Conservation (phyloP, 805 yeast species). For the Naumovozyma castellii region DNA sequence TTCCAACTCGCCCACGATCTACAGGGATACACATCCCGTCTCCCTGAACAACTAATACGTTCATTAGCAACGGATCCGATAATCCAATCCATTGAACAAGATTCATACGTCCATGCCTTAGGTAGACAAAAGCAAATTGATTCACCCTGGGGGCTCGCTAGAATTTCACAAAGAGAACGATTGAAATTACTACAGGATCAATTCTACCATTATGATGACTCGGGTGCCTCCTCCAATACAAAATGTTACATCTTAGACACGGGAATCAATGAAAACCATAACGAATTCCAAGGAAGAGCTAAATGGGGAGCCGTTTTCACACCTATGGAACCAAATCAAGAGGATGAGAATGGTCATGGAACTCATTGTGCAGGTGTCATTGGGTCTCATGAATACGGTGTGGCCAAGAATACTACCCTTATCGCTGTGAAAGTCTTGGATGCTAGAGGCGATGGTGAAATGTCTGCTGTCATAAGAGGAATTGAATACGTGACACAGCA, state of each 20-base stretch:
- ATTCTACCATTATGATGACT: constrained; percentile 58
- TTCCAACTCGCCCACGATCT: neutral
- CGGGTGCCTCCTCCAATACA: constrained; percentile 66
- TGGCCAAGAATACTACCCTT: constrained; percentile 65
- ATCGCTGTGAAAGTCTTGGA: constrained; percentile 78
- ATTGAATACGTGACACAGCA: constrained; percentile 73
- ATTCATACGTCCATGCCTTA: constrained; percentile 1
- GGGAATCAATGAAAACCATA: constrained; percentile 53
- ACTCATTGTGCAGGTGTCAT: constrained; percentile 95
- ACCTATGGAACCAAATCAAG: constrained; percentile 42
- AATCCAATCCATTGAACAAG: constrained; percentile 4
- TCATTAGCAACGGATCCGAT: neutral
- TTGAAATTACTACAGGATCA: constrained; percentile 58
- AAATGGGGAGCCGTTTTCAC: constrained; percentile 51
- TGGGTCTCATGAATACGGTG: constrained; percentile 68
- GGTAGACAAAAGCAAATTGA: constrained; percentile 44
- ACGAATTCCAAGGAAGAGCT: constrained; percentile 58
- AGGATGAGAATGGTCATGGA: constrained; percentile 86
- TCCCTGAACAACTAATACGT: neutral
- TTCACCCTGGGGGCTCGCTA: constrained; percentile 89
- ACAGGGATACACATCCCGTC: neutral
- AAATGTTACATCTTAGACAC: constrained; percentile 75
- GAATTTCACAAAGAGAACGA: constrained; percentile 73
- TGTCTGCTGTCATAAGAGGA: constrained; percentile 76
- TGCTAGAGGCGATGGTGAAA: constrained; percentile 70